Evolutionary conservation across 225 moss, liverwort and hornwort species (phyloP).

Genomic region (Sphagnum tenellum): DNA sequence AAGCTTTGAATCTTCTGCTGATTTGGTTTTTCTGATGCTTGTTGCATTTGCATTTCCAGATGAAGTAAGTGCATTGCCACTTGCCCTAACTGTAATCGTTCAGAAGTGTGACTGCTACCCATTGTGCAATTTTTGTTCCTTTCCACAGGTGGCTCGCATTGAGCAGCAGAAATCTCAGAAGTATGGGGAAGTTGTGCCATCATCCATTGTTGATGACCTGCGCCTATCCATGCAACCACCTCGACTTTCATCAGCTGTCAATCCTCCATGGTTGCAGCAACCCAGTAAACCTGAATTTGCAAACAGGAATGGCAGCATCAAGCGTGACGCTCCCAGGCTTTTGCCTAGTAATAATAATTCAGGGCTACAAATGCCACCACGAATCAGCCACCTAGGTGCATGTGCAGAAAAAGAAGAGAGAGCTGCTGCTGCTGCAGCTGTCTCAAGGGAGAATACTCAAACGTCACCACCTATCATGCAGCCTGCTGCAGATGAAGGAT

Average conservation of each 20-base stretch:
- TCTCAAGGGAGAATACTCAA: slow-evolving; percentile 11
- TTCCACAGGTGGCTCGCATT: slow-evolving; percentile 22
- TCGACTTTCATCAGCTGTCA: slow-evolving; percentile 17
- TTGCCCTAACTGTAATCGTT: too few relatives aligned
- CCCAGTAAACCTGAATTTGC: slow-evolving; percentile 1
- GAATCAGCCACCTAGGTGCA: slow-evolving; percentile 24
- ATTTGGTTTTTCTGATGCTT: too few relatives aligned
- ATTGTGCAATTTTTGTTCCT: too few relatives aligned
- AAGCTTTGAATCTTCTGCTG: too few relatives aligned
- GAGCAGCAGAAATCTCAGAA: slow-evolving; percentile 27
- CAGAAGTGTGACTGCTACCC: too few relatives aligned
- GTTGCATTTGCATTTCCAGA: too few relatives aligned
- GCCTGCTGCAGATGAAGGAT: slow-evolving; percentile 50
- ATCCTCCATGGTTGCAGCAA: slow-evolving; percentile 5
- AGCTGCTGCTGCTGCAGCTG: slow-evolving; percentile 5
- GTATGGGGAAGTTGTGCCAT: slow-evolving; percentile 14
- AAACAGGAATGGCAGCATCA: slow-evolving; percentile 13
- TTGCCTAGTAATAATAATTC: slow-evolving; percentile 8
- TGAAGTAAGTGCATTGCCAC: too few relatives aligned
- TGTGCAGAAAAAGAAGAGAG: slow-evolving; percentile 13
- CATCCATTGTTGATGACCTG: slow-evolving; percentile 22
- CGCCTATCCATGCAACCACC: slow-evolving; percentile 49
- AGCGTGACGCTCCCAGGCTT: slow-evolving; percentile 19
- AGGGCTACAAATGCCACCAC: slow-evolving; percentile 6
- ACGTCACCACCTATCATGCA: slow-evolving; percentile 8